phyloP scores from a whole-genome alignment of 148 eudicot genomes.

The Vaccinium myrtillus region DNA sequence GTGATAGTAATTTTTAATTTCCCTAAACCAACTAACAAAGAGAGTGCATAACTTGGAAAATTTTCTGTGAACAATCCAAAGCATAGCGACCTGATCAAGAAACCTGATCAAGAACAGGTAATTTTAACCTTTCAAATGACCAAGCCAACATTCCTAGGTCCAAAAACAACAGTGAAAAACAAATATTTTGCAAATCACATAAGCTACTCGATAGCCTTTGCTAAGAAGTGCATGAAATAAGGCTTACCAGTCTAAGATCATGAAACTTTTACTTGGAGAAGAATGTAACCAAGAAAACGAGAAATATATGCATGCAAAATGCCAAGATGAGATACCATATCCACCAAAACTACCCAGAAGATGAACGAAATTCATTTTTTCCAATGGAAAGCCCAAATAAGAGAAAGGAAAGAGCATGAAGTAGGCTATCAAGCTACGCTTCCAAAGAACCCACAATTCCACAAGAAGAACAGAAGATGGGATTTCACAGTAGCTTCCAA shows the following conservation, averaged over 20 bases:
- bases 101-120: background rate
- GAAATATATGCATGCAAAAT: background rate
- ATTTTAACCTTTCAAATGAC: background rate
- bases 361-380: background rate
- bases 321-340: background rate
- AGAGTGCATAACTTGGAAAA: background rate
- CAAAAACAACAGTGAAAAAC: background rate
- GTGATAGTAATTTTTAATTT: background rate
- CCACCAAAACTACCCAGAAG: background rate
- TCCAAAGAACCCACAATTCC: background rate
- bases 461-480: background rate
- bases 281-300: background rate
- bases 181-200: background rate
- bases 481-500: background rate
- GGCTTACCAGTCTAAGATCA: background rate
- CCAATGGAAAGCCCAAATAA: background rate
- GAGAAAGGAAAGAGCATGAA: background rate
- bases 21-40: background rate
- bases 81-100: background rate
- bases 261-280: background rate
- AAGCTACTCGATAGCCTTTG: background rate
- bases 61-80: background rate
- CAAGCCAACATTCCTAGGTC: background rate
- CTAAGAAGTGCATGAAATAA: background rate
- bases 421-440: background rate